Percentiles rank a stretch among this genome's conserved stretches.
Conservation (phyloP, 441 rosid genomes). For the Gossypium aridum region DNA sequence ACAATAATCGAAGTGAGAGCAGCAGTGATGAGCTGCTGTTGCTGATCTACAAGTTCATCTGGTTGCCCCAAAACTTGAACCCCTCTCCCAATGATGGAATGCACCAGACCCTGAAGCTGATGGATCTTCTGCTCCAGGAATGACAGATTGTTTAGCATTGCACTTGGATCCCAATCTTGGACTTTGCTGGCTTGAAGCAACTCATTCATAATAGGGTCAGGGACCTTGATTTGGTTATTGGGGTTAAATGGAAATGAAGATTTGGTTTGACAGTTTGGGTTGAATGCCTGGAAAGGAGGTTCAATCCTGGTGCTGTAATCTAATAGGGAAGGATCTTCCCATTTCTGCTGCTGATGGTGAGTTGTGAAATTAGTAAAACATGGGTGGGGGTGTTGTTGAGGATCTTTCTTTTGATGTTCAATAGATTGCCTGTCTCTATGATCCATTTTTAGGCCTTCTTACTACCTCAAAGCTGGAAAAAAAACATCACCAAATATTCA, state of each 20-base stretch:
- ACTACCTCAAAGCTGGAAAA: constrained; percentile 20
- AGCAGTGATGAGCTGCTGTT: constrained; percentile 76
- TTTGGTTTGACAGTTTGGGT: constrained; percentile 25
- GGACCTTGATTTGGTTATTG: constrained; percentile 23
- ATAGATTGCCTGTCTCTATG: constrained; percentile 30
- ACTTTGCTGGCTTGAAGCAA: constrained; percentile 29
- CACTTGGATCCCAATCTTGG: constrained; percentile 79
- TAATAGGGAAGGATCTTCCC: constrained; percentile 56
- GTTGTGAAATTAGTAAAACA: constrained; percentile 29
- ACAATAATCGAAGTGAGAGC: constrained; percentile 88
- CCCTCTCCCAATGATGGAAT: constrained; percentile 46
- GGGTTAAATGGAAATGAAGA: constrained; percentile 22
- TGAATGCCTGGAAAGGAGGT: constrained; percentile 31
- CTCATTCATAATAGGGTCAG: constrained; percentile 22
- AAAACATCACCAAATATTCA: constrained; percentile 13
- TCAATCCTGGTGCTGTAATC: constrained; percentile 39
- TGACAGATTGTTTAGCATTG: constrained; percentile 66
- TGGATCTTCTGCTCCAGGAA: constrained; percentile 85
- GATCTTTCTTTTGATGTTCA: too few relatives aligned
- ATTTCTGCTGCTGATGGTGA: constrained; percentile 48
- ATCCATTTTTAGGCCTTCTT: constrained; percentile 43
- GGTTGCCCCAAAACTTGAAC: constrained; percentile 41
- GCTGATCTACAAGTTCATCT: constrained; percentile 58
- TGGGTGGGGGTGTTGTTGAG: constrained; percentile 2
- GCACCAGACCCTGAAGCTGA: constrained; percentile 78